Base-by-base conservation (phyloP, 1,284 basidiomycete species). In the Porodaedalea pini region DNA sequence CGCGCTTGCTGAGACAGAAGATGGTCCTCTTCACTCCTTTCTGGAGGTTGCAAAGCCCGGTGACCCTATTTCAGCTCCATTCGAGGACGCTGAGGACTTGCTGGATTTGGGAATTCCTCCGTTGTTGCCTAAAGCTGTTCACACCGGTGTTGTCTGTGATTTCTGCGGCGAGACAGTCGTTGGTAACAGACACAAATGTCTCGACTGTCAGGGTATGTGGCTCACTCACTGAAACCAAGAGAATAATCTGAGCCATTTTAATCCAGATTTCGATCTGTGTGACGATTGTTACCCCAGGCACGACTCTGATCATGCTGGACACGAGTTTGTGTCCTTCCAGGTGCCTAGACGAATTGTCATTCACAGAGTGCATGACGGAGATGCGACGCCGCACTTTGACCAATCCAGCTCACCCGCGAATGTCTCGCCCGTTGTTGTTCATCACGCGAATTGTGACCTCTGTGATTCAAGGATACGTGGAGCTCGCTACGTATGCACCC, bases 381-480 rank as follows among this genome's bases (percentile, higher is more conserved):
- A 71, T 32, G 71, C 41, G 29, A 54, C n/a, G 57, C 51, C 21
- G 11, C 40, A 25, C 19, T 56, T n/a, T 13, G 36, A 34, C 10
- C 34, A 8, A 7, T n/a, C 27, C 2, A 17, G 27, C n/a, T 37
- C 17, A 50, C 15, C 51, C 4, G 37, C 11, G 8, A 19, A n/a
- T n/a, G 34, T 61, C 6, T 61, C 69, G 54, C 69, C 68, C 37
- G 6, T 8, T 8, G 71, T 72, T 21, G 63, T 72, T 25, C 89
- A 92, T 65, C 68, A 70, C 55, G 88, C 89, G 1, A 78, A 69
- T 8, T 92, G 90, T 70, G 80, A 92, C 66, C 66, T 92, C 39
- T 92, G 90, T 65, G 85, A 88, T 61, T 87, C 85, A 1, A 69
- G 73, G 4, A 90, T 92, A 61, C 62, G 69, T 36, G 90, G 90